phyloP scores from a whole-genome alignment of 805 yeast species.

The Candida ulmi region DNA sequence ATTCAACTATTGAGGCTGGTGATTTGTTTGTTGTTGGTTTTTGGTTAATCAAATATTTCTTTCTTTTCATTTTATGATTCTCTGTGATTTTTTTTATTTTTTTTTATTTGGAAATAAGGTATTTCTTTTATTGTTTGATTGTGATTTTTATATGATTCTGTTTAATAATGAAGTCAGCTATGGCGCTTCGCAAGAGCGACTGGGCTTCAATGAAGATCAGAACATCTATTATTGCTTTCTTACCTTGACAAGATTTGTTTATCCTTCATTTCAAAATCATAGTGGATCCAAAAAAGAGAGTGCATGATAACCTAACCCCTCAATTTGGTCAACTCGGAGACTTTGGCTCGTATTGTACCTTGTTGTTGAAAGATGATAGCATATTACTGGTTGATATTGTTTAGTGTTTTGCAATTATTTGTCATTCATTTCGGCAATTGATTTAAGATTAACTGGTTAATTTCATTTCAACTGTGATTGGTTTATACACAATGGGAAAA shows the following conservation, averaged over 20 bases:
- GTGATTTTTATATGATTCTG: not conserved
- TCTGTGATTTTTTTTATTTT: no score
- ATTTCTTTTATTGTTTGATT: not conserved
- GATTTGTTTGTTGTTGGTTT: not conserved
- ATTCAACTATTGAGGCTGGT: not conserved
- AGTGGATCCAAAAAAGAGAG: no score
- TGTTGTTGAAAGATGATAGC: no score
- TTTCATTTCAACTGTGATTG: not conserved
- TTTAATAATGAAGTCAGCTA: not conserved
- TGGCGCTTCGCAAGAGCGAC: constrained; percentile 1
- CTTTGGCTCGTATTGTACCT: not conserved
- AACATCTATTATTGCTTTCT: no score
- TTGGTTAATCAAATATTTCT: not conserved
- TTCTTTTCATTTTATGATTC: not conserved
- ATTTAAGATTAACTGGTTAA: constrained; percentile 11
- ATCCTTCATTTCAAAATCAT: no score
- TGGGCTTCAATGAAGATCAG: not conserved
- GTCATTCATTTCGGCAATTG: no score
- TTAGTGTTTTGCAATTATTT: no score
- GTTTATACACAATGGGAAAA: not conserved
- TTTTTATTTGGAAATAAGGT: not conserved
- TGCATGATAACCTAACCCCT: not conserved
- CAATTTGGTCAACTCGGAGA: not conserved
- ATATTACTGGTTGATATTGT: no score
- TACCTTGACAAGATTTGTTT: no score